Evolutionary conservation across 306 rosid species (phyloP).

Genomic region (Begonia fuchsioides): DNA sequence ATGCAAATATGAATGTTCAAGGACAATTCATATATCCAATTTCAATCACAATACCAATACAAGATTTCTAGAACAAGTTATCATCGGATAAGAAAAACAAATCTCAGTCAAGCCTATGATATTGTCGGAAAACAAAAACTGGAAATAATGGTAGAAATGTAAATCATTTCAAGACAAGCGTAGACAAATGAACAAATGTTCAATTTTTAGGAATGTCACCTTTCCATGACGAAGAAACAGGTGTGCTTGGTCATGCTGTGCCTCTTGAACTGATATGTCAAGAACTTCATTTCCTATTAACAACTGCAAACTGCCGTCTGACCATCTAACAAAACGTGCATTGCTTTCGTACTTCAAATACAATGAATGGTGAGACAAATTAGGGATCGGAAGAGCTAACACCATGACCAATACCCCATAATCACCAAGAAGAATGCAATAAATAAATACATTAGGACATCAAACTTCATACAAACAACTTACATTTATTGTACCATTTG

Average conservation of each 20-base stretch:
- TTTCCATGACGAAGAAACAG: conserved; percentile 87
- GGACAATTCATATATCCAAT: not conserved
- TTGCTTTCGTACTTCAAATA: conserved; percentile 68
- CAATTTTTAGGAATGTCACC: conserved; percentile 26
- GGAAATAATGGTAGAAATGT: no score
- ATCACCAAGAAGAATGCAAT: not conserved
- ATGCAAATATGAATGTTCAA: not conserved
- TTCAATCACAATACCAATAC: no score
- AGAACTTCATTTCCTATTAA: conserved; percentile 93
- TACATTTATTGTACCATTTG: conserved; percentile 62
- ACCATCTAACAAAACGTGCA: conserved; percentile 96
- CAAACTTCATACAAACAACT: no score
- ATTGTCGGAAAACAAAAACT: no score
- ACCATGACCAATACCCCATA: not conserved
- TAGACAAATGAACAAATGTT: no score
- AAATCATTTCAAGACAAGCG: no score
- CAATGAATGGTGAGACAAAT: conserved; percentile 9
- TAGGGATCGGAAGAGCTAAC: conserved; percentile 8
- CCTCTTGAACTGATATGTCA: conserved; percentile 90
- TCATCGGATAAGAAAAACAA: no score
- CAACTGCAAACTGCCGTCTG: conserved; percentile 90
- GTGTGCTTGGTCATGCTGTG: conserved; percentile 96
- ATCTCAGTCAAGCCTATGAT: no score
- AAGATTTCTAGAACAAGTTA: not conserved
- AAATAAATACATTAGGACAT: not conserved